Conservation (phyloP, 2,329 filamentous ascomycete genomes). For the Xylogone sp. region DNA sequence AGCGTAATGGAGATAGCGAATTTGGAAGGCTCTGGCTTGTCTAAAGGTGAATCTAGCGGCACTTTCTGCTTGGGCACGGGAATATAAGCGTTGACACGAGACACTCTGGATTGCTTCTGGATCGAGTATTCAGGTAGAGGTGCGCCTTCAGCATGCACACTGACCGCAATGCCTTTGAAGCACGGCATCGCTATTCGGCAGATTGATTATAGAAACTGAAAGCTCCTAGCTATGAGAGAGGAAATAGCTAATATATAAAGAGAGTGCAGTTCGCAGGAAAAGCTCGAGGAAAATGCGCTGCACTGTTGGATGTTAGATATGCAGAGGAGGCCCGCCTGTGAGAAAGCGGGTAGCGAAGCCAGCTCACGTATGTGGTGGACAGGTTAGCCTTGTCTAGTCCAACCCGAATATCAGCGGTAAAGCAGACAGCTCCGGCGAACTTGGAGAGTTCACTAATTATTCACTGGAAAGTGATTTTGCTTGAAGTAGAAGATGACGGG, state of each 20-base stretch:
- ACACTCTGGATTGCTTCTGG: conserved; percentile 86
- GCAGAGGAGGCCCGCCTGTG: neutral
- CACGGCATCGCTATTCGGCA: conserved; percentile 65
- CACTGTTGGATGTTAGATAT: neutral
- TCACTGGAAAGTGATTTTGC: neutral
- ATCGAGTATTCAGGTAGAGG: conserved; percentile 91
- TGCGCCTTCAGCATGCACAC: conserved; percentile 78
- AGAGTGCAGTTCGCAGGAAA: neutral
- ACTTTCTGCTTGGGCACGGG: conserved; percentile 87
- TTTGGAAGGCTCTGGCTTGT: conserved; percentile 85
- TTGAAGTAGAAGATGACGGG: neutral
- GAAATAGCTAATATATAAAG: neutral
- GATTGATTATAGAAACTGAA: neutral
- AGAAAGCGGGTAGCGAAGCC: neutral
- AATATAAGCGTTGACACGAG: conserved; percentile 95
- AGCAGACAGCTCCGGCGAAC: neutral
- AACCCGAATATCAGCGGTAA: neutral
- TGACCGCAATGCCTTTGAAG: conserved; percentile 98
- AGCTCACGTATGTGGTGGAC: neutral
- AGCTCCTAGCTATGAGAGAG: neutral
- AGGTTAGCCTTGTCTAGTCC: neutral
- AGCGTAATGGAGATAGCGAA: conserved; percentile 98
- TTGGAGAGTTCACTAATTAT: neutral
- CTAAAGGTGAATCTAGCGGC: conserved; percentile 54
- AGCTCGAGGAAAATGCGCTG: neutral